Conservation (phyloP, 202 grass and related monocot species). For the Saccharum hybrid region DNA sequence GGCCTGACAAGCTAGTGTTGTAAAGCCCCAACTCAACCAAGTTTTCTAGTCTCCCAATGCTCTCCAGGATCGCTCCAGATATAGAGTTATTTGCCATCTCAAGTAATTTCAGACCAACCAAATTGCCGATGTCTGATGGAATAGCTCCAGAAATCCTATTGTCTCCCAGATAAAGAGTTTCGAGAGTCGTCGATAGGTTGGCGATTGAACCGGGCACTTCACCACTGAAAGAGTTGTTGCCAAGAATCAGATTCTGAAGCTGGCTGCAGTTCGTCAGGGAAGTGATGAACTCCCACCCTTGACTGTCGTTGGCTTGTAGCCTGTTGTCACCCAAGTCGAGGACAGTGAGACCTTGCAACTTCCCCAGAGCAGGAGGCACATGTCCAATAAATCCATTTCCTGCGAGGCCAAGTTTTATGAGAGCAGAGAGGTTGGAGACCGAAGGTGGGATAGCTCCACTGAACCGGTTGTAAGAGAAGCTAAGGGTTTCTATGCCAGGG, state of each 20-base stretch:
- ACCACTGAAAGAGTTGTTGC: slow-evolving; percentile 12
- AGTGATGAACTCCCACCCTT: slow-evolving; percentile 34
- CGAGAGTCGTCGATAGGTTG: slow-evolving; percentile 32
- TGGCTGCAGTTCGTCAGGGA: slow-evolving; percentile 14
- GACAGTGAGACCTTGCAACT: background rate
- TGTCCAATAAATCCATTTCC: slow-evolving; percentile 40
- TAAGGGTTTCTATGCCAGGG: slow-evolving; percentile 3
- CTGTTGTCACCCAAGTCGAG: background rate
- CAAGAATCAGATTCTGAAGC: background rate
- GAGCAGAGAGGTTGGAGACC: slow-evolving; percentile 43
- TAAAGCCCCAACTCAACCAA: slow-evolving; percentile 25
- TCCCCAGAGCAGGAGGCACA: slow-evolving; percentile 37
- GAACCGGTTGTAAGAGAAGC: background rate
- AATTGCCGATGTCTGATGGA: slow-evolving; percentile 8
- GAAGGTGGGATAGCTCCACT: slow-evolving; percentile 38
- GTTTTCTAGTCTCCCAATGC: slow-evolving; percentile 35
- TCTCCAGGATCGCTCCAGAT: slow-evolving; percentile 27
- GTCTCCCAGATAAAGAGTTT: slow-evolving; percentile 23
- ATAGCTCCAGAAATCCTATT: slow-evolving; percentile 40
- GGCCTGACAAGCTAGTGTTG: slow-evolving; percentile 37
- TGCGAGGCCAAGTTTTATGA: slow-evolving; percentile 7
- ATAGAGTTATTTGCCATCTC: background rate
- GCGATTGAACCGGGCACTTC: background rate
- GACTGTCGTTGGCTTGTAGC: slow-evolving; percentile 1
- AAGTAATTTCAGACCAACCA: slow-evolving; percentile 14